Conservation (phyloP, 2,329 filamentous ascomycete species). For the Diplodia corticola region DNA sequence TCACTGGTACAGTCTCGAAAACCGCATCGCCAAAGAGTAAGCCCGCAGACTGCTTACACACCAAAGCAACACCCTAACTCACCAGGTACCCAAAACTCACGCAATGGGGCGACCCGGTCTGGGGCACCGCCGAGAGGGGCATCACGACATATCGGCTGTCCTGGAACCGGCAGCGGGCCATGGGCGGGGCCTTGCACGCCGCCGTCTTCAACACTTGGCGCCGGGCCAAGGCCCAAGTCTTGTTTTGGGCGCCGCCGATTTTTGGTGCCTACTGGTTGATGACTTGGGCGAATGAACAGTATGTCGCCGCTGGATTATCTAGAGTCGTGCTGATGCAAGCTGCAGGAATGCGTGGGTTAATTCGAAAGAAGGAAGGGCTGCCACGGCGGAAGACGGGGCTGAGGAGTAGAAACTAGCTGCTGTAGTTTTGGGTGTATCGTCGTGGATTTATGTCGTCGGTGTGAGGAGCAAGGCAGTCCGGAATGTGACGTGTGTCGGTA, state of each 20-base stretch:
- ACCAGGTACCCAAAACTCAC: background rate
- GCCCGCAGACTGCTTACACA: background rate
- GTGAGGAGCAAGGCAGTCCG: no score
- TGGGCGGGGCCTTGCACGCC: slow-evolving; percentile 73
- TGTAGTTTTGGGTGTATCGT: no score
- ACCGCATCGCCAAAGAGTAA: slow-evolving; percentile 10
- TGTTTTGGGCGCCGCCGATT: slow-evolving; percentile 83
- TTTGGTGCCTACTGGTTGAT: slow-evolving; percentile 77
- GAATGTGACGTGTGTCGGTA: background rate
- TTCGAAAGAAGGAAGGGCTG: slow-evolving; percentile 68
- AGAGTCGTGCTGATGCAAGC: slow-evolving; percentile 17
- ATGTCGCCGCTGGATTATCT: slow-evolving; percentile 44
- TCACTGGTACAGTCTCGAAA: slow-evolving; percentile 7
- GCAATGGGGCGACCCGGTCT: slow-evolving; percentile 5
- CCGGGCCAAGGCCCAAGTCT: slow-evolving; percentile 78
- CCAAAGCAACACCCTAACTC: background rate
- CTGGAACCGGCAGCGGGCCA: slow-evolving; percentile 83
- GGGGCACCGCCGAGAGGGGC: slow-evolving; percentile 53
- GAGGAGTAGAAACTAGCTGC: slow-evolving; percentile 35
- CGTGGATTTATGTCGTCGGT: no score
- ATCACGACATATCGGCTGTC: slow-evolving; percentile 72
- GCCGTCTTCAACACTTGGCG: slow-evolving; percentile 96
- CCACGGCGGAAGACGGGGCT: slow-evolving; percentile 38
- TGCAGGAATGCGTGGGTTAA: slow-evolving; percentile 76
- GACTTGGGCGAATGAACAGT: slow-evolving; percentile 91